Evolutionary conservation across 228 moss, liverwort and hornwort species (phyloP).

Genomic region (Sphagnum fallax): DNA sequence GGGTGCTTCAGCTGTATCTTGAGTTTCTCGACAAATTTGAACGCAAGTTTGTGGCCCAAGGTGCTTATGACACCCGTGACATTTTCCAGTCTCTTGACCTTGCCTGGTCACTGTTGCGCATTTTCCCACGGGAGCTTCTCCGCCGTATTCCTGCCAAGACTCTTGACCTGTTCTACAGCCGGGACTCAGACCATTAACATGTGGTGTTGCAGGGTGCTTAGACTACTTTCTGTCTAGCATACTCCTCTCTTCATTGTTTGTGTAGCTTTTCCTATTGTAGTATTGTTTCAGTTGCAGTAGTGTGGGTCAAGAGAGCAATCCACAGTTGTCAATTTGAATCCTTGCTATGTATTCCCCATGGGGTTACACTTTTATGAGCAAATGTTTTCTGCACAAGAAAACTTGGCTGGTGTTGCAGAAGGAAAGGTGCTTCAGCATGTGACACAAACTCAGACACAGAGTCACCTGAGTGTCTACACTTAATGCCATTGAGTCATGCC

Average conservation of each 20-base stretch:
- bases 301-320: not conserved
- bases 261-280: not conserved
- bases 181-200: conserved; percentile 65
- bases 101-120: conserved; percentile 90
- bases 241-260: not conserved
- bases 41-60: conserved; percentile 90
- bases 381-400: no score
- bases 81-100: conserved; percentile 89
- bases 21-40: conserved; percentile 94
- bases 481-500: no score
- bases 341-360: no score
- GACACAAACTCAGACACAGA: no score
- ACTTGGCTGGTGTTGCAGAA: no score
- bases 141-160: conserved; percentile 94
- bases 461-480: no score
- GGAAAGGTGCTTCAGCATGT: no score
- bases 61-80: conserved; percentile 83
- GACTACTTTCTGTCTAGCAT: not conserved
- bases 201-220: no score
- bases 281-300: conserved; percentile 1
- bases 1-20: conserved; percentile 56
- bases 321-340: no score
- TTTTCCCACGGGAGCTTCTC: conserved; percentile 88
- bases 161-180: conserved; percentile 84
- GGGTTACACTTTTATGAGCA: no score